Percentiles rank a stretch among this genome's conserved stretches.
These are phyloP conservation scores for Trametes villosa DNA, from an alignment of 768 basidiomycete genomes.

Conservation along the genomic window DNA sequence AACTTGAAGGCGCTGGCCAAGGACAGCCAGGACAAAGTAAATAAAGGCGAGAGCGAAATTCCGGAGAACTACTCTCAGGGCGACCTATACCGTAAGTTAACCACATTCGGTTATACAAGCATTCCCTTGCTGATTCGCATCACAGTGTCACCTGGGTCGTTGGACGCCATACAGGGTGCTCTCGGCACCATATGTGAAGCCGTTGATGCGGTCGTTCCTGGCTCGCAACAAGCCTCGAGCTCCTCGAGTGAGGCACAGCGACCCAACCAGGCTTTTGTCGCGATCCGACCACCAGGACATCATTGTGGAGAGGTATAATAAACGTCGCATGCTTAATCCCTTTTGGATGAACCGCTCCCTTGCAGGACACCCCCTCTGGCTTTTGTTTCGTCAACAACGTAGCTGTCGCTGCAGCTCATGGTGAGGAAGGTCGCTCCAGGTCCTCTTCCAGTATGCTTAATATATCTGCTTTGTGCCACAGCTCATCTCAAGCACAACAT, in stretches of 20 bases:
- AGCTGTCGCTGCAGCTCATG: constrained; percentile 87
- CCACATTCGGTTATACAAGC: background rate
- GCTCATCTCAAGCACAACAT: constrained; percentile 83
- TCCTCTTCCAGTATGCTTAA: background rate
- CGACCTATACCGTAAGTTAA: constrained; percentile 77
- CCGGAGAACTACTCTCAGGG: constrained; percentile 72
- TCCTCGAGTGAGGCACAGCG: background rate
- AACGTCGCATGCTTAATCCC: background rate
- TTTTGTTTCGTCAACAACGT: constrained; percentile 98
- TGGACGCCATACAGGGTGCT: constrained; percentile 81
- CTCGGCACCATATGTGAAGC: constrained; percentile 87
- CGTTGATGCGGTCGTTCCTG: constrained; percentile 64
- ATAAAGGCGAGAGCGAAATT: constrained; percentile 70
- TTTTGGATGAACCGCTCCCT: background rate
- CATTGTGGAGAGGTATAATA: constrained; percentile 74
- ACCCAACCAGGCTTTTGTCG: constrained; percentile 67
- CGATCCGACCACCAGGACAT: constrained; percentile 90
- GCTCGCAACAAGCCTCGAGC: background rate
- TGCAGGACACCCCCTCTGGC: constrained; percentile 74
- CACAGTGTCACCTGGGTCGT: constrained; percentile 76
- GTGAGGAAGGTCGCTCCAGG: constrained; percentile 43
- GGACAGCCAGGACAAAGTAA: constrained; percentile 65
- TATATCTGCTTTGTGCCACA: constrained; percentile 35
- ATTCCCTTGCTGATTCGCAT: background rate
- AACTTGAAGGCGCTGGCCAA: constrained; percentile 62